Base-by-base conservation (phyloP, 179 eudicot species). In the Beta corolliflora region DNA sequence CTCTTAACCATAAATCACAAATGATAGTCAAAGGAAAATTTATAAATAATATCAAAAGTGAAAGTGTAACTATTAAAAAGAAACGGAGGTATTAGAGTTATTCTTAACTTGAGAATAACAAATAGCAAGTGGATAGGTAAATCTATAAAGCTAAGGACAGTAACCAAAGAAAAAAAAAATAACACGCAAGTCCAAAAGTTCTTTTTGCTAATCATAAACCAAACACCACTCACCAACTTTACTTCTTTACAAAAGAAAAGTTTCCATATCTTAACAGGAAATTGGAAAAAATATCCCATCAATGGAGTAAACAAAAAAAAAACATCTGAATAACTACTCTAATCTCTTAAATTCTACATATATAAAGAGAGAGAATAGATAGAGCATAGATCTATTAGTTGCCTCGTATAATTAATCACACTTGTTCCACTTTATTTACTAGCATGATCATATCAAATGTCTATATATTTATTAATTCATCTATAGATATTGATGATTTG, bases 301-400 rank as follows among this genome's bases (percentile, higher is more conserved):
- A 5, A 41, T 44, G 50, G 72, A 61, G 15, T 14, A 18, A 67
- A 45, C 14, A 16, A 79, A 70, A 25, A 29, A 31, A 15, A 36
- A 18, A 23, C 44, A 44, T 67, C 59, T 46, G 18, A 68, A 67
- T 46, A 50, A 46, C 65, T 55, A 80, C 73, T 58, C 50, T 71
- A 44, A 52, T 79, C 76, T 63, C 81, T 12, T 84, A 71, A 48
- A 50, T 77, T 80, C 73, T 80, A 76, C 86, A 83, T 79, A 75
- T 29, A 79, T 66, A 63, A 19, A 79, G 70, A 64, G 55, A 16
- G 59, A 45, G 68, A 64, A 64, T 70, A 15, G 68, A 55, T 12
- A 21, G 19, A 44, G 29, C 23, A 52, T 19, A 36, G 44, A 70
- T 70, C 48, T 53, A 44, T 5, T 73, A 21, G 9, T 4, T 71